Conservation (phyloP, 1,139 yeast genomes). For the Pichia terricola region DNA sequence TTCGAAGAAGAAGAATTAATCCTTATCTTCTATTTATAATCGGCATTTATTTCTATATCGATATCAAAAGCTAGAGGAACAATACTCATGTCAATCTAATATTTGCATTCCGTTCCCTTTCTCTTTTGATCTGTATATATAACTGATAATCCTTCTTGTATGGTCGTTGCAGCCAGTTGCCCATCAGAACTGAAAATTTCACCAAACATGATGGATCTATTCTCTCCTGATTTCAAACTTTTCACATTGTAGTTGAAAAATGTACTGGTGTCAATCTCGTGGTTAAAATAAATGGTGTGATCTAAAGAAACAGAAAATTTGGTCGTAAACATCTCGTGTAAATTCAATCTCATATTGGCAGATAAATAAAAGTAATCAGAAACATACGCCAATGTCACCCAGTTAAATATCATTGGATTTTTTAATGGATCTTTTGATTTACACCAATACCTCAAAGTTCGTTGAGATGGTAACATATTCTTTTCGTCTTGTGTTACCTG, state of each 20-base stretch:
- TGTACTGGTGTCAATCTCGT: slow-evolving; percentile 37
- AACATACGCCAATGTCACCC: slow-evolving; percentile 52
- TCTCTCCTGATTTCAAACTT: slow-evolving; percentile 43
- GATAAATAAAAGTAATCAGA: slow-evolving; percentile 53
- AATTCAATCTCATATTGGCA: slow-evolving; percentile 36
- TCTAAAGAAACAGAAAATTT: slow-evolving; percentile 53
- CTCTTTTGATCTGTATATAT: slow-evolving; percentile 11
- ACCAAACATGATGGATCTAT: slow-evolving; percentile 49
- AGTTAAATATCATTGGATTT: slow-evolving; percentile 34
- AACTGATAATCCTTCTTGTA: slow-evolving; percentile 54
- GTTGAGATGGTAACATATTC: slow-evolving; percentile 27
- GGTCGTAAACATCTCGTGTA: slow-evolving; percentile 32
- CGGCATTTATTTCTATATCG: too few species aligned
- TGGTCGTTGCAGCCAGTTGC: slow-evolving; percentile 48
- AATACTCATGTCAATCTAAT: too few species aligned
- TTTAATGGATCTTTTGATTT: slow-evolving; percentile 30
- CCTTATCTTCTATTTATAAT: too few species aligned
- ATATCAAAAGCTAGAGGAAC: too few species aligned
- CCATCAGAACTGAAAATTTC: slow-evolving; percentile 47
- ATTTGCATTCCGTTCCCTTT: too few species aligned
- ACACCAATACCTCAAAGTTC: slow-evolving; percentile 36
- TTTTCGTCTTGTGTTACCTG: slow-evolving; percentile 23
- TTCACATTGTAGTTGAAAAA: slow-evolving; percentile 46
- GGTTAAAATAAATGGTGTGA: slow-evolving; percentile 61
- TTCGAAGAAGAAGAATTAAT: too few species aligned